These are phyloP conservation scores for Cymbopogon flexuosus DNA, from an alignment of 202 grass and related monocot species.

Conservation along the genomic window DNA sequence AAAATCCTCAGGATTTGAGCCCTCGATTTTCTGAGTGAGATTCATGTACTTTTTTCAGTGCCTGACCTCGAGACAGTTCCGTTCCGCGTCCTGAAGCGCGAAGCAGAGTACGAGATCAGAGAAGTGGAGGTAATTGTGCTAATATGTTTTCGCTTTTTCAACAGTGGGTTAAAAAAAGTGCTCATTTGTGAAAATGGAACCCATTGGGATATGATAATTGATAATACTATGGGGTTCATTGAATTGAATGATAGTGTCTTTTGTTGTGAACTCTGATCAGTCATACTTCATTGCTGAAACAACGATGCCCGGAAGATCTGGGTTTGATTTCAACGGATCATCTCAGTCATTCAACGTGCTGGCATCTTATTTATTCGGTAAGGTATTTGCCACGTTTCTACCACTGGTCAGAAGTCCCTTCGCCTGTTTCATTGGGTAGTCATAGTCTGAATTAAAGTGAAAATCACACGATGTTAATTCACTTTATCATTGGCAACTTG, in stretches of 20 bases:
- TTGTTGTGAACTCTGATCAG: conserved; percentile 29
- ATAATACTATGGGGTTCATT: neutral
- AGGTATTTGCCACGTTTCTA: conserved; percentile 55
- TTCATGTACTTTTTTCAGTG: conserved; percentile 33
- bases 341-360: conserved; percentile 81
- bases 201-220: neutral
- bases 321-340: conserved; percentile 81
- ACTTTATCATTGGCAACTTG: conserved; percentile 9
- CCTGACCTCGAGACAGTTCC: conserved; percentile 81
- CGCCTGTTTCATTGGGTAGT: neutral
- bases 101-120: conserved; percentile 75
- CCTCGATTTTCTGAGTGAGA: conserved; percentile 19
- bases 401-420: neutral
- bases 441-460: neutral
- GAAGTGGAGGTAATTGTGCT: conserved; percentile 64
- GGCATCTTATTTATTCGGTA: conserved; percentile 86
- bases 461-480: neutral
- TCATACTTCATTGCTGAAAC: conserved; percentile 83
- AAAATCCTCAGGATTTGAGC: neutral
- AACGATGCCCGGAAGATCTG: conserved; percentile 65
- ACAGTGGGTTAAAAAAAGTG: neutral
- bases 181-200: neutral
- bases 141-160: neutral
- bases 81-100: conserved; percentile 59
- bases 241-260: neutral